Percentiles rank a stretch among this genome's conserved stretches.
Conservation (phyloP, 208 protist genomes). For the Angomonas ambiguus region DNA sequence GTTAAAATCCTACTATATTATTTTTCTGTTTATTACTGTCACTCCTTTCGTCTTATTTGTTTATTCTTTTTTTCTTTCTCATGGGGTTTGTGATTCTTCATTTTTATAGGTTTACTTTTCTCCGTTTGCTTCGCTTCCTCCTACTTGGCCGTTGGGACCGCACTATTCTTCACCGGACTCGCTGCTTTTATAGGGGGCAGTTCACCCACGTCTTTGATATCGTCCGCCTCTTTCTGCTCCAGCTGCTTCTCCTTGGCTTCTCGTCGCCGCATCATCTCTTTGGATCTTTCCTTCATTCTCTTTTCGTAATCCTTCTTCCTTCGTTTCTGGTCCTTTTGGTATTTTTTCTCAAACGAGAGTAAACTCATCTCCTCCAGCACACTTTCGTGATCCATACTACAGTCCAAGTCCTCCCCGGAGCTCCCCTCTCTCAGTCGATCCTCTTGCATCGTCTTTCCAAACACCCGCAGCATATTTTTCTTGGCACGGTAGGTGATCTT, state of each 20-base stretch:
- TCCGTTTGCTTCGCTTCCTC: too few relatives aligned
- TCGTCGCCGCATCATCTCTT: not conserved
- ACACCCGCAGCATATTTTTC: not conserved
- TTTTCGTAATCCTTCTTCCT: not conserved
- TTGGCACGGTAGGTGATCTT: not conserved
- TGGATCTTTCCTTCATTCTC: not conserved
- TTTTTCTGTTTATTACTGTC: too few relatives aligned
- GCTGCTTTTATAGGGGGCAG: not conserved
- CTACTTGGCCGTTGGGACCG: not conserved
- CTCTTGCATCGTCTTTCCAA: not conserved
- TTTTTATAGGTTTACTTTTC: too few relatives aligned
- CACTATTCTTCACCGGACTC: not conserved
- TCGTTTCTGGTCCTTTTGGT: not conserved
- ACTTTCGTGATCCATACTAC: not conserved
- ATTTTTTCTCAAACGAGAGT: not conserved
- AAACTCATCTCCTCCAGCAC: not conserved
- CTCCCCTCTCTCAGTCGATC: not conserved
- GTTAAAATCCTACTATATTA: too few relatives aligned
- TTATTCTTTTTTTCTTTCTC: too few relatives aligned
- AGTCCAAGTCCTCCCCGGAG: not conserved
- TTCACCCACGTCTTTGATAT: not conserved
- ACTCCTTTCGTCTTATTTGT: too few relatives aligned
- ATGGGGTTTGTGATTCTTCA: too few relatives aligned
- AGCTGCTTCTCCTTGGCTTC: not conserved
- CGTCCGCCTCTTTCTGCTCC: not conserved